Evolutionary conservation across 2,329 filamentous ascomycete genomes (phyloP), one percentile per base, ranked within the genome.

Genomic region (Colletotrichum gigasporum): DNA sequence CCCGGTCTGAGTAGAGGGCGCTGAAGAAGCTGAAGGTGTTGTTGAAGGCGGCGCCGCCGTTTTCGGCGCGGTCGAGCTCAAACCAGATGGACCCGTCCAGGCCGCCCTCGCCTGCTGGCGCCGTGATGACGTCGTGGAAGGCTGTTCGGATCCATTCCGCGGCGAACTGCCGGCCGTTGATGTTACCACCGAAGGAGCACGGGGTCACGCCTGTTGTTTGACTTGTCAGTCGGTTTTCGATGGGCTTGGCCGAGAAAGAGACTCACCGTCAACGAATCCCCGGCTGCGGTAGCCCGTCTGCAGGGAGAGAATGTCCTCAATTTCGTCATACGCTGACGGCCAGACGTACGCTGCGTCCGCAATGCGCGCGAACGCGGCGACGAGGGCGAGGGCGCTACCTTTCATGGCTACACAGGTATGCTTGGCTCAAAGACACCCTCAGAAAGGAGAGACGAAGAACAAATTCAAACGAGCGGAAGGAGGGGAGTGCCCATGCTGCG

Each of bases 71-170:
- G 45, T 71, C 63, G 5, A 71, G 66, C 59, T 75, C 72, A 44
- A 68, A 75, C 44, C 72, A 69, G 55, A 75, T 74, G 11, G 72
- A 75, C 7, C 71, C 73, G 58, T 75, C 73, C 2, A 75, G 65
- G 18, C 73, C 73, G 22, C 73, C 73, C 2, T 63, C 66, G 12
- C 73, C 73, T 1, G 68, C 57, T 2, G 57, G 65, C 8, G 67
- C 70, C 6, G 72, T 75, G 24, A 69, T 69, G 24, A 71, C 70
- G 60, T 75, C 73, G 52, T 75, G 73, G 63, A 72, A 75, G 5
- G 70, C 72, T 4, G 73, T 74, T 4, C 73, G 70, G 35, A 75
- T 68, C 73, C 73, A 75, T 67, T 75, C 73, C 4, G 72, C 73
- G 3, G 73, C 65, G 54, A 70, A 71, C 14, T 71, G 69, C 26